Evolutionary conservation across 208 protist species (phyloP), one percentile per base, ranked within the genome.

Genomic region (Leishmania arabica): DNA sequence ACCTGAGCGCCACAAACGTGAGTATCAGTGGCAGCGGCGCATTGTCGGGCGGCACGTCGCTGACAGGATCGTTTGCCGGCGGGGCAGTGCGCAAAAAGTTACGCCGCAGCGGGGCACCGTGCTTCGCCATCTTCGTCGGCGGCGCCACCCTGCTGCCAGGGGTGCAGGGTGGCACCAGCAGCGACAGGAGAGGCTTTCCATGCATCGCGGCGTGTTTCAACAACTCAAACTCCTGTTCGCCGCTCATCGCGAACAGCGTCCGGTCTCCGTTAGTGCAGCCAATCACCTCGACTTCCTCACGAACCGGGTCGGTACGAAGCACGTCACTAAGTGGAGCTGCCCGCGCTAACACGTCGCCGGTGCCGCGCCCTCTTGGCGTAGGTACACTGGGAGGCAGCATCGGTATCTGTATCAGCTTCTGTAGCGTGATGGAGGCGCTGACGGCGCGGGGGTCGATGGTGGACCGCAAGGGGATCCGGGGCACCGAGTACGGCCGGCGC

Each of bases 51-150:
- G 82, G 51, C 6, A 45, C 56, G 56, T 85, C 82, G 13, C 73
- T 76, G 69, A 71, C 82, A 34, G 77, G 37, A 42, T 79, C 77
- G 40, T 81, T 85, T 37, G 73, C 56, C 5, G 47, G 73, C 15
- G 56, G 34, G 53, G 40, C 74, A 47, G 19, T 53, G 40, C 77
- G 75, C 15, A 78, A 53, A 58, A 84, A 84, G 81, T 2, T 60
- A 34, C 80, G 77, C n/a, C 70, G 78, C 17, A 56, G 70, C 42
- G 69, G 75, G 69, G 78, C 84, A n/a, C 84, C 86, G 49, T 85
- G 84, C 80, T 90, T 90, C 42, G 86, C 84, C 31, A 75, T 90
- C 56, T 88, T 85, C 27, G 77, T 85, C 2, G 82, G 82, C 34
- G 82, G 82, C 24, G 82, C 77, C 42, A 66, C 51, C 1, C 76